phyloP scores from a whole-genome alignment of 805 yeast genomes.

The Ogataea minuta region DNA sequence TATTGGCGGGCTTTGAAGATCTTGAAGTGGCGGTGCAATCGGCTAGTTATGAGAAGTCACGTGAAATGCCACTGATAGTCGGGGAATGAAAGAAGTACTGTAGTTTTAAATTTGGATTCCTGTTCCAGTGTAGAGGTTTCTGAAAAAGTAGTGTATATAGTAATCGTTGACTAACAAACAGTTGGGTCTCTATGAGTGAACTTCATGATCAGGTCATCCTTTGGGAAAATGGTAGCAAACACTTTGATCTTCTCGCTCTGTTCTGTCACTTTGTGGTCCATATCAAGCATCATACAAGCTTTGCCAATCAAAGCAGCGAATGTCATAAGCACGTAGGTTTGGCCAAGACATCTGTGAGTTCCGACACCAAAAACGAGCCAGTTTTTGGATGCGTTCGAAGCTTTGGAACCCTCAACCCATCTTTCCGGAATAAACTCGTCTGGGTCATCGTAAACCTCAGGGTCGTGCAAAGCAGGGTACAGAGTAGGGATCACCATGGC shows the following conservation, averaged over 20 bases:
- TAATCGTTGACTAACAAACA: slow-evolving; percentile 8
- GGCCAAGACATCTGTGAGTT: slow-evolving; percentile 94
- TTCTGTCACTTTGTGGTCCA: slow-evolving; percentile 79
- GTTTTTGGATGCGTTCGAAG: slow-evolving; percentile 75
- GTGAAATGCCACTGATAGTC: slow-evolving; percentile 8
- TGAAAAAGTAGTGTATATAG: slow-evolving; percentile 4
- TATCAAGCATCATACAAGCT: slow-evolving; percentile 75
- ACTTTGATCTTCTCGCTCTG: slow-evolving; percentile 90
- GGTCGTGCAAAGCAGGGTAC: slow-evolving; percentile 96
- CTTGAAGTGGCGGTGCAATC: slow-evolving; percentile 14
- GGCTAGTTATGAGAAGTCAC: slow-evolving; percentile 12
- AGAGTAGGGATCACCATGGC: slow-evolving; percentile 95
- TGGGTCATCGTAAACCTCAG: slow-evolving; percentile 93
- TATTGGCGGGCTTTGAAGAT: slow-evolving; percentile 7
- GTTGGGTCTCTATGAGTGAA: slow-evolving; percentile 66
- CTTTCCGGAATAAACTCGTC: slow-evolving; percentile 95
- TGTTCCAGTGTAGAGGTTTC: background rate
- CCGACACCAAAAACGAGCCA: slow-evolving; percentile 98
- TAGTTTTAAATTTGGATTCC: background rate
- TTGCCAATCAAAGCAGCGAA: slow-evolving; percentile 91
- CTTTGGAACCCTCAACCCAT: slow-evolving; percentile 80
- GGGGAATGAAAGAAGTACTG: slow-evolving; percentile 5
- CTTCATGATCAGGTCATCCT: slow-evolving; percentile 83
- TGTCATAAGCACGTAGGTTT: slow-evolving; percentile 86
- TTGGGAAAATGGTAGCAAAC: slow-evolving; percentile 97